phyloP scores from a whole-genome alignment of 805 yeast species.

The Starmerella khaoyaiensis region DNA sequence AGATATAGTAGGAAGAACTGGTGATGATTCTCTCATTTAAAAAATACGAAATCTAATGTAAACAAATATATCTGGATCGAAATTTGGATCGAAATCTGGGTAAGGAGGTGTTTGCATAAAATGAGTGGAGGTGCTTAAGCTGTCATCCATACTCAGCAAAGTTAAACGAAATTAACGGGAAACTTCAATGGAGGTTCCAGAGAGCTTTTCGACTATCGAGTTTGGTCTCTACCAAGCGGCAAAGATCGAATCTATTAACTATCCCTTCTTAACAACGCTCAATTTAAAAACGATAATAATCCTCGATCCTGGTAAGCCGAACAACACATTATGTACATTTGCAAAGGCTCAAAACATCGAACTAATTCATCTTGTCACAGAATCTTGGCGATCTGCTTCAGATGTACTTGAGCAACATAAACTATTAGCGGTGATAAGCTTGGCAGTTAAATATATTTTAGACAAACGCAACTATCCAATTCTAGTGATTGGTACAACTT shows the following conservation, averaged over 20 bases:
- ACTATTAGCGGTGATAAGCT: constrained; percentile 35
- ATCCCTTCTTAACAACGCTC: constrained; percentile 66
- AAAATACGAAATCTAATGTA: no score
- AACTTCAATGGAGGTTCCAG: constrained; percentile 38
- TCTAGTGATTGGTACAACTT: constrained; percentile 63
- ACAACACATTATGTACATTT: constrained; percentile 53
- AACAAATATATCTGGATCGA: no score
- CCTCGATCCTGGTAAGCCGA: constrained; percentile 76
- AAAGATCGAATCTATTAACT: constrained; percentile 15
- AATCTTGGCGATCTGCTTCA: constrained; percentile 29
- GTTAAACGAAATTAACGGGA: not conserved
- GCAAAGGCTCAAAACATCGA: constrained; percentile 34
- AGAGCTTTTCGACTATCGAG: constrained; percentile 83
- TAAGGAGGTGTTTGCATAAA: no score
- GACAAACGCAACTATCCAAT: constrained; percentile 53
- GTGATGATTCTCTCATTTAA: no score
- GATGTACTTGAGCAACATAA: constrained; percentile 9
- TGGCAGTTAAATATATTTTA: constrained; percentile 52
- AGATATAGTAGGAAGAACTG: no score
- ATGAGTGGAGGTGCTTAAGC: no score
- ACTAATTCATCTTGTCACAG: constrained; percentile 28
- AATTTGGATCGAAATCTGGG: no score
- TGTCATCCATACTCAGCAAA: no score
- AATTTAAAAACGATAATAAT: constrained; percentile 54
- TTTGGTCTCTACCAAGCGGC: constrained; percentile 76